Conservation (phyloP, 805 yeast genomes). For the Candida pseudoglaebosa region DNA sequence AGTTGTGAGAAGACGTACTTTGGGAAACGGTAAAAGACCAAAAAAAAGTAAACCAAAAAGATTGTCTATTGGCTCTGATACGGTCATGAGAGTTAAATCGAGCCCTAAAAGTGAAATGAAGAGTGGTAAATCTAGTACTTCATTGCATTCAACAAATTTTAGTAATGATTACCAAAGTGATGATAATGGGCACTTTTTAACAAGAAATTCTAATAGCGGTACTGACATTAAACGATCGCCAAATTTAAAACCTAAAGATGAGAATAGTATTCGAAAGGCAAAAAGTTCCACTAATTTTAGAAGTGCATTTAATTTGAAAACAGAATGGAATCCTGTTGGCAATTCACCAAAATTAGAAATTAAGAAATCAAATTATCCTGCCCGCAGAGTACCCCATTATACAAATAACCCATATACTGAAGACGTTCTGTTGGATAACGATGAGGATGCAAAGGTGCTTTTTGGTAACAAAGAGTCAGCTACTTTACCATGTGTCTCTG, state of each 20-base stretch:
- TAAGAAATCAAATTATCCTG: conserved; percentile 12
- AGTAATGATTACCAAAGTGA: conserved; percentile 7
- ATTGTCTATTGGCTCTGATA: neutral
- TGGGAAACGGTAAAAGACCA: conserved; percentile 2
- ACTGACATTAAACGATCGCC: neutral
- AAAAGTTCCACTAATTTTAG: conserved; percentile 33
- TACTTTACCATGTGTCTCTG: conserved; percentile 30
- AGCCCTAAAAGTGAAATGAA: neutral
- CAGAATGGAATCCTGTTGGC: conserved; percentile 2
- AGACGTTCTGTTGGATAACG: neutral
- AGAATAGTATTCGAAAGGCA: conserved; percentile 24
- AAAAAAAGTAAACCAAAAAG: neutral
- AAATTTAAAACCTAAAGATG: neutral
- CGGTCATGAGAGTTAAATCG: neutral
- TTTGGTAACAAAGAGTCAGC: conserved; percentile 20
- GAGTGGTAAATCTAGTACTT: conserved; percentile 10
- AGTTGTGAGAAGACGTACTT: conserved; percentile 25
- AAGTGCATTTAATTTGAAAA: conserved; percentile 1
- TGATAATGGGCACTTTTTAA: conserved; percentile 5
- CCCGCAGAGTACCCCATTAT: conserved; percentile 21
- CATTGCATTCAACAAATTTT: conserved; percentile 11
- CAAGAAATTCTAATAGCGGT: neutral
- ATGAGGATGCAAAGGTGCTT: conserved; percentile 2
- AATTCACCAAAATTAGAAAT: conserved; percentile 4
- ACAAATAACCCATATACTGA: conserved; percentile 21